Base-by-base conservation (phyloP, 768 basidiomycete species). In the Termitomyces sp. region DNA sequence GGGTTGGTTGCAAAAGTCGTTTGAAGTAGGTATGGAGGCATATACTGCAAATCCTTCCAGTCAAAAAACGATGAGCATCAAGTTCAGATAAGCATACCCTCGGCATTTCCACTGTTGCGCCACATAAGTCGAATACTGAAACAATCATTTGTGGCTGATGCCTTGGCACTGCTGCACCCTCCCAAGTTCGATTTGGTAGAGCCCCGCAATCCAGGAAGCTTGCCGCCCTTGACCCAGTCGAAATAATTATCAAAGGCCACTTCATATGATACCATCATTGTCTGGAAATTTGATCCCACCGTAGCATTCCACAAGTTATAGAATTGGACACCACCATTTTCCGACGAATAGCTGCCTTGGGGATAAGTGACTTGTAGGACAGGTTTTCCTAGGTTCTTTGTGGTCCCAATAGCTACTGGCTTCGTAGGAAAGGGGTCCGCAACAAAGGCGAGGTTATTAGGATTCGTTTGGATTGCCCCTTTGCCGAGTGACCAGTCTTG, bases 81-180 rank as follows among this genome's bases (percentile, higher is more conserved):
- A 34, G 41, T 22, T 27, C 51, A 20, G 46, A 44, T 50, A 24
- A 50, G 66, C 79, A n/a, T 62, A 90, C 90, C 82, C 80, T 93
- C 90, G 20, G 87, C 89, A 10, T 64, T 73, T 0, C 84, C 89
- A 44, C 71, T 65, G 37, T 72, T 74, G 62, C 90, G 75, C 88
- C 89, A 92, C 90, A 92, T 92, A 36, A 91, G 56, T 24, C 90
- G 73, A 12, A 82, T 71, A 62, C 83, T 88, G 69, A 90, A 90
- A 70, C 90, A 92, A 60, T 86, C 81, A 27, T 73, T 65, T 4
- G 88, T 87, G 48, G 80, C 76, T 4, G 87, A 75, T 55, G 82
- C 71, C 46, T 59, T 78, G 2, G 89, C 89, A 27, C 88, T 90
- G 32, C 82, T 84, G 68, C 90, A 91, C 2, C 85, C 86, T n/a